Conservation (phyloP, 2,329 filamentous ascomycete species). For the Cryphonectria radicalis region DNA sequence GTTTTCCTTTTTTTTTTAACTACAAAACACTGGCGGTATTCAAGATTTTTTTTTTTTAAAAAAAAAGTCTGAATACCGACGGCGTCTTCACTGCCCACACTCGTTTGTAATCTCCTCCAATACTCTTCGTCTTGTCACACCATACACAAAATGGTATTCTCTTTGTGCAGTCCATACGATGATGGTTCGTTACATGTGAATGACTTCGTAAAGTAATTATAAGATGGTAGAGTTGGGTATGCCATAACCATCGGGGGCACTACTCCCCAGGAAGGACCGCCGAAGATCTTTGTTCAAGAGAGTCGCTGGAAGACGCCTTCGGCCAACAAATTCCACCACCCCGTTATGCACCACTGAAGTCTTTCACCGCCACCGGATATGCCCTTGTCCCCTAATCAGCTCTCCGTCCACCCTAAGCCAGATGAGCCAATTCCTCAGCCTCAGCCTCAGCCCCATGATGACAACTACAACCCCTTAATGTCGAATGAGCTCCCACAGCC, state of each 20-base stretch:
- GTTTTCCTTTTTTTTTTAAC: conserved; percentile 20
- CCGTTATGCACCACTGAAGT: background rate
- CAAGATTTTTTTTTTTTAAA: background rate
- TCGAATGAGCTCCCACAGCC: conserved; percentile 98
- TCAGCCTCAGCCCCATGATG: background rate
- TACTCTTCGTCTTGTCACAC: conserved; percentile 7
- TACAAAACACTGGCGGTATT: conserved; percentile 19
- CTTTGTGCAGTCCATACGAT: background rate
- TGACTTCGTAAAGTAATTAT: background rate
- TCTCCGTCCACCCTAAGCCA: background rate
- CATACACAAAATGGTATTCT: conserved; percentile 19
- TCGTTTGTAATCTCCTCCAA: conserved; percentile 16
- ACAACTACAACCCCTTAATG: conserved; percentile 59
- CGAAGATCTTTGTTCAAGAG: background rate
- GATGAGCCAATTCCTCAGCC: too few species aligned
- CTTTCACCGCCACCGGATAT: background rate
- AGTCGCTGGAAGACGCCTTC: background rate
- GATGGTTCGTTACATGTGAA: background rate
- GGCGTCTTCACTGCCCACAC: conserved; percentile 18
- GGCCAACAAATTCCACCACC: background rate
- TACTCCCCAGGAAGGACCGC: background rate
- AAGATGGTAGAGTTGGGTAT: background rate
- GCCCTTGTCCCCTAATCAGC: background rate
- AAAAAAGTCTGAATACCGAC: conserved; percentile 24
- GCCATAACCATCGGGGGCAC: background rate